These are phyloP conservation scores for Stagonosporopsis tanaceti DNA, from an alignment of 2,329 filamentous ascomycete genomes.

Conservation along the genomic window DNA sequence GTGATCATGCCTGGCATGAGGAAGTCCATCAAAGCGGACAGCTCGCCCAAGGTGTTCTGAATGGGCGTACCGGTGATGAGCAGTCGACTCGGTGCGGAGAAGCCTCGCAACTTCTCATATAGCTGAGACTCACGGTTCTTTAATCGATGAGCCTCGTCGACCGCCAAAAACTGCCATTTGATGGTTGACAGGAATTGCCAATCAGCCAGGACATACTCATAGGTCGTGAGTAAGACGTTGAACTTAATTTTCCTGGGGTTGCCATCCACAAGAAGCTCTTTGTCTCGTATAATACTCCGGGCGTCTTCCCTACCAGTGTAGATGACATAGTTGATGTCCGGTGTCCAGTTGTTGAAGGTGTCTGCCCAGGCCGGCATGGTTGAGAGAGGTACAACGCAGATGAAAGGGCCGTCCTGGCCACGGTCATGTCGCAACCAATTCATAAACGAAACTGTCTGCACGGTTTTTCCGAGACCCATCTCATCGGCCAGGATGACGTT, in stretches of 20 bases:
- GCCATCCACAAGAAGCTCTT: conserved; percentile 86
- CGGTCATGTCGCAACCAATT: conserved; percentile 95
- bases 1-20: conserved; percentile 92
- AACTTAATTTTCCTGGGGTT: conserved; percentile 92
- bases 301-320: conserved; percentile 91
- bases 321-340: conserved; percentile 95
- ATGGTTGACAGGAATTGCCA: conserved; percentile 84
- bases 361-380: conserved; percentile 99
- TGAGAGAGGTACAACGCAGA: conserved; percentile 95
- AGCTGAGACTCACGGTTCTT: conserved; percentile 97
- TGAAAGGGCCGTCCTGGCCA: conserved; percentile 89
- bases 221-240: conserved; percentile 96
- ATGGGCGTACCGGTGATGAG: conserved; percentile 97
- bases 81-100: conserved; percentile 86
- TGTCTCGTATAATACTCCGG: conserved; percentile 85
- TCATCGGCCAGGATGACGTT: conserved; percentile 98
- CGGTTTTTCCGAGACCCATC: conserved; percentile 98
- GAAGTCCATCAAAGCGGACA: conserved; percentile 93
- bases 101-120: conserved; percentile 83
- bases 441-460: conserved; percentile 95
- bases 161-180: conserved; percentile 96
- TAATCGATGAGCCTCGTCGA: conserved; percentile 94
- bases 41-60: conserved; percentile 93
- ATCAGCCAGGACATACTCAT: conserved; percentile 93
- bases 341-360: conserved; percentile 95